Base-by-base conservation (phyloP, 1,139 yeast genomes). In the Pichia sp. region DNA sequence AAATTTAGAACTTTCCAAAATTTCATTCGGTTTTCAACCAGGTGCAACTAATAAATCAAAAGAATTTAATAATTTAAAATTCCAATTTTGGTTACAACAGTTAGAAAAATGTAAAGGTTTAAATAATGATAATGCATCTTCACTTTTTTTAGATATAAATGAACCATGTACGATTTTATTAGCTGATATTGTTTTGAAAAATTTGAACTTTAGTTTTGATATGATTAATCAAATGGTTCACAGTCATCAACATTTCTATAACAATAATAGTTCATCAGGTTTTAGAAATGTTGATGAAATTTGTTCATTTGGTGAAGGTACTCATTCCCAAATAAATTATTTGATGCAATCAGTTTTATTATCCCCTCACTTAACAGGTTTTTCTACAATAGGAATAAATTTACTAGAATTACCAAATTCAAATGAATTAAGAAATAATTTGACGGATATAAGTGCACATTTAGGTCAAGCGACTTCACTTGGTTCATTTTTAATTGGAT, bases 231-330 rank as follows among this genome's bases (percentile, higher is more conserved):
- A 80, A 50, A 73, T 81, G 58, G 62, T 86, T 24, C 79, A 76
- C 47, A 77, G 89, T 4, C 71, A 87, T 44, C 74, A 76, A 45
- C 70, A 73, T 48, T 76, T 76, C 51, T 62, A 79, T 36, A 66
- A 68, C 29, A 67, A 69, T 38, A 69, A 69, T 8, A 68, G 71
- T 29, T 64, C 67, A 29, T 66, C 67, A 6, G 74, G 74, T 20
- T 81, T 86, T 52, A 63, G 70, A 11, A 68, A 70, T 11, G 59
- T 74, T 1, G 80, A 80, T 41, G 79, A 76, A 35, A 72, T 87
- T 50, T 84, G 90, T 47, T 74, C 87, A 1, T 82, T 77, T 56
- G 95, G 95, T 2, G 95, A 87, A 60, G 94, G 94, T 1, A 78
- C 86, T 0, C 75, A 74, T 54, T 83, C 95, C 0, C 94, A 85